A percentile compares a stretch with the other conserved stretches of the same genome.
Evolutionary conservation across 768 basidiomycete genomes (phyloP).

Genomic region (Agaricus sinodeliciosus): DNA sequence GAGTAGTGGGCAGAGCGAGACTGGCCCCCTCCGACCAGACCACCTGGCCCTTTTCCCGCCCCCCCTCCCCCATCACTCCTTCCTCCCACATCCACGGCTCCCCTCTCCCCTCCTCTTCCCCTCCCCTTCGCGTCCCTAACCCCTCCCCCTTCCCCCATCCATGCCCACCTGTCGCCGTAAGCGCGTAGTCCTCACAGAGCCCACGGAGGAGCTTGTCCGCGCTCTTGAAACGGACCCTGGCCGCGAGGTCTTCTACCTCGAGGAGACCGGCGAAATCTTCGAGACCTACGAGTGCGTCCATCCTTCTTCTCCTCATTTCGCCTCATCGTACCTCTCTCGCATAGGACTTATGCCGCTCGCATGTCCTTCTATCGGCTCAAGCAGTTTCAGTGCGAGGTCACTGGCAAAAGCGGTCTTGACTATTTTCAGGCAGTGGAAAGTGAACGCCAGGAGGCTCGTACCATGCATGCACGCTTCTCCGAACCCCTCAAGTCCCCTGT

Average conservation of each 20-base stretch:
- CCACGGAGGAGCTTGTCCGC: slow-evolving; percentile 62
- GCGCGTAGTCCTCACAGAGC: slow-evolving; percentile 83
- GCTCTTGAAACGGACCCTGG: slow-evolving; percentile 56
- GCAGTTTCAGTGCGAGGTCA: slow-evolving; percentile 96
- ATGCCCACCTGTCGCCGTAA: slow-evolving; percentile 91
- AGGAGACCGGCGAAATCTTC: slow-evolving; percentile 96
- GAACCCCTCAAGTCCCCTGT: slow-evolving; percentile 89
- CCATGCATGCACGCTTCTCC: slow-evolving; percentile 87
- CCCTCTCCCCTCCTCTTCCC: slow-evolving; percentile 26
- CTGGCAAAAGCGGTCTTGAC: slow-evolving; percentile 88
- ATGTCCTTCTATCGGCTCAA: slow-evolving; percentile 93
- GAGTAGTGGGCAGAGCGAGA: slow-evolving; percentile 19
- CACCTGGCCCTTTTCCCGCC: slow-evolving; percentile 58
- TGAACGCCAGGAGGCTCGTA: slow-evolving; percentile 83
- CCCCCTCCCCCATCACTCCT: slow-evolving; percentile 45
- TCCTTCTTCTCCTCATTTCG: slow-evolving; percentile 17
- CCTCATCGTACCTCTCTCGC: slow-evolving; percentile 18
- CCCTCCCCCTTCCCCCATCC: slow-evolving; percentile 18
- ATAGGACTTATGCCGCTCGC: slow-evolving; percentile 76
- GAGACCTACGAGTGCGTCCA: slow-evolving; percentile 85
- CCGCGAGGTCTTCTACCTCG: slow-evolving; percentile 84
- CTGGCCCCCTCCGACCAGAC: slow-evolving; percentile 45
- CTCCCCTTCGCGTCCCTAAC: slow-evolving; percentile 17
- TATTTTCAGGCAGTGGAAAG: slow-evolving; percentile 93
- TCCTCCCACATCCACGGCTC: slow-evolving; percentile 35